These are phyloP conservation scores for Collybiopsis luxurians DNA, from an alignment of 768 basidiomycete genomes.

Conservation along the genomic window DNA sequence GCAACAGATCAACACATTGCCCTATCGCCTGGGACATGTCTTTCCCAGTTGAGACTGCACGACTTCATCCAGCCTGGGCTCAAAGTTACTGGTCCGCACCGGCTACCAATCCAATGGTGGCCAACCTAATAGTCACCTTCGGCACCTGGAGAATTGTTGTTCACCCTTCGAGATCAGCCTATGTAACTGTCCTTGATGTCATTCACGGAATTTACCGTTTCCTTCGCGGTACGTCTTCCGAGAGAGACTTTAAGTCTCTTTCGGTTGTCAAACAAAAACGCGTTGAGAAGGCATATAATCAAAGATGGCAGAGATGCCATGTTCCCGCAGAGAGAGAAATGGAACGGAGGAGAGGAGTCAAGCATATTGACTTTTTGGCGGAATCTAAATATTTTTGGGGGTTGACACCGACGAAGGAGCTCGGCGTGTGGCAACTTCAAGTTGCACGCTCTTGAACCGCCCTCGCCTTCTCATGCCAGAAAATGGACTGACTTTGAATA, in stretches of 20 bases:
- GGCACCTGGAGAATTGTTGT: neutral
- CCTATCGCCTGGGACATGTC: constrained; percentile 15
- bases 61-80: neutral
- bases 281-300: constrained; percentile 12
- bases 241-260: neutral
- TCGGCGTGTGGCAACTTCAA: constrained; percentile 25
- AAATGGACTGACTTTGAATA: neutral
- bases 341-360: constrained; percentile 35
- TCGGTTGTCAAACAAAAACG: neutral
- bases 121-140: constrained; percentile 3
- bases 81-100: neutral
- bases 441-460: constrained; percentile 15
- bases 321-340: neutral
- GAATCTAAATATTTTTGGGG: constrained; percentile 27
- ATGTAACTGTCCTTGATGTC: constrained; percentile 11
- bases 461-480: constrained; percentile 7
- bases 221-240: neutral
- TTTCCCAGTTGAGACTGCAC: constrained; percentile 8
- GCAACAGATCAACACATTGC: neutral
- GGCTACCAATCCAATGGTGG: constrained; percentile 7
- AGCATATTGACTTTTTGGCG: constrained; percentile 37
- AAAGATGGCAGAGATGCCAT: constrained; percentile 11
- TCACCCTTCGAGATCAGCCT: neutral
- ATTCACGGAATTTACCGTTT: constrained; percentile 4
- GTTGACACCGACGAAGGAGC: constrained; percentile 22